These are phyloP conservation scores for Tylopilus intermedius DNA, from an alignment of 768 basidiomycete genomes.

Conservation along the genomic window DNA sequence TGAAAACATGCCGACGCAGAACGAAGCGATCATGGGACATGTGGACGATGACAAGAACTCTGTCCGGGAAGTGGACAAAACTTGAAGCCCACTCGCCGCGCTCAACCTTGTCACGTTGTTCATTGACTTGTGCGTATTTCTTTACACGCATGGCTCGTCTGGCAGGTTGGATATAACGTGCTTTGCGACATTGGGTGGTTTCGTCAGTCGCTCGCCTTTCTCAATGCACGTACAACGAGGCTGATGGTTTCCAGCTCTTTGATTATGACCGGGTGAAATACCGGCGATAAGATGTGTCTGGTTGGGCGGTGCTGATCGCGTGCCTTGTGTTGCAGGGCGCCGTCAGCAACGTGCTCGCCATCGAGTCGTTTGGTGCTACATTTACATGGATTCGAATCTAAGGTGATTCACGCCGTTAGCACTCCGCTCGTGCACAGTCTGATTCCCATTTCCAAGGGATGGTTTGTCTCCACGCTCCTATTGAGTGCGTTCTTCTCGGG, in stretches of 20 bases:
- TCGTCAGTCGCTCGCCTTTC: conserved; percentile 17
- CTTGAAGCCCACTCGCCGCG: neutral
- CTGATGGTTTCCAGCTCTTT: conserved; percentile 23
- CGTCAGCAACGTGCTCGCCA: conserved; percentile 29
- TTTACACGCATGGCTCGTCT: neutral
- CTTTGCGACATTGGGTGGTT: conserved; percentile 31
- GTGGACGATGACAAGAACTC: neutral
- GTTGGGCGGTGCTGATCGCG: neutral
- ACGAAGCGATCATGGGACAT: conserved; percentile 10
- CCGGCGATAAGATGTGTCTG: neutral
- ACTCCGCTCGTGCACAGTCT: neutral
- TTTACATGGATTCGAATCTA: conserved; percentile 27
- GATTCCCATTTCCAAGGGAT: conserved; percentile 20
- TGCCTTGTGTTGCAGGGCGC: conserved; percentile 20
- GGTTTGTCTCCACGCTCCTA: conserved; percentile 28
- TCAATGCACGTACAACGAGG: neutral
- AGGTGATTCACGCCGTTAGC: conserved; percentile 9
- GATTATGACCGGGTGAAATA: conserved; percentile 28
- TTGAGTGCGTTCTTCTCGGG: conserved; percentile 19
- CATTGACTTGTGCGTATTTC: neutral
- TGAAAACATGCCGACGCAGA: neutral
- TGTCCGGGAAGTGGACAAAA: neutral
- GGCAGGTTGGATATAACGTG: conserved; percentile 28
- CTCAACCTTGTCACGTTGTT: conserved; percentile 9
- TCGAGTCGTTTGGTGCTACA: conserved; percentile 31